Evolutionary conservation across 345 rosid genomes (phyloP).

Genomic region (Gossypium herbaceum): DNA sequence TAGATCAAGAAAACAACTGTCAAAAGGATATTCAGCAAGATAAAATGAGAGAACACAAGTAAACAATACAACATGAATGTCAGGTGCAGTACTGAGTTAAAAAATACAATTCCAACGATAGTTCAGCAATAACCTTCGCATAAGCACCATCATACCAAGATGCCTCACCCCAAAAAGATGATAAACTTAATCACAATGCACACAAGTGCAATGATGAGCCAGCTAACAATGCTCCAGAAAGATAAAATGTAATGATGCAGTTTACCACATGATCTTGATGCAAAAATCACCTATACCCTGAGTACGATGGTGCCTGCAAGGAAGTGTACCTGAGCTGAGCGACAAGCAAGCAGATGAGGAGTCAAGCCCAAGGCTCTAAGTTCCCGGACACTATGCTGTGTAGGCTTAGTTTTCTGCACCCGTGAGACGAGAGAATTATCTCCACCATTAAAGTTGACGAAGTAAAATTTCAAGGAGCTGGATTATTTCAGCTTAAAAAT

Average conservation of each 20-base stretch:
- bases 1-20: not conserved
- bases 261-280: not conserved
- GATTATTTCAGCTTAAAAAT: not conserved
- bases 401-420: slow-evolving; percentile 80
- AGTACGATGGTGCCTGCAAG: not conserved
- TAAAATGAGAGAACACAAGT: not conserved
- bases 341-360: slow-evolving; percentile 91
- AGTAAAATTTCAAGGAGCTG: not conserved
- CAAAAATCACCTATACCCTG: not conserved
- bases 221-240: not conserved
- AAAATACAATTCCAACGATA: not conserved
- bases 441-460: not conserved
- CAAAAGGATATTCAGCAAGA: slow-evolving; percentile 1
- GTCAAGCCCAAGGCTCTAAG: slow-evolving; percentile 93
- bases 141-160: not conserved
- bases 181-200: not conserved
- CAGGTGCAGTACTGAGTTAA: not conserved
- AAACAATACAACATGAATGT: not conserved
- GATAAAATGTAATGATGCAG: not conserved
- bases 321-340: slow-evolving; percentile 71
- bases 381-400: slow-evolving; percentile 91
- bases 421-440: not conserved
- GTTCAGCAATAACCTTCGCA: not conserved
- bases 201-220: not conserved
- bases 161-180: slow-evolving; percentile 1